phyloP scores from a whole-genome alignment of 2,329 filamentous ascomycete genomes.

The Dactylonectria macrodidyma region DNA sequence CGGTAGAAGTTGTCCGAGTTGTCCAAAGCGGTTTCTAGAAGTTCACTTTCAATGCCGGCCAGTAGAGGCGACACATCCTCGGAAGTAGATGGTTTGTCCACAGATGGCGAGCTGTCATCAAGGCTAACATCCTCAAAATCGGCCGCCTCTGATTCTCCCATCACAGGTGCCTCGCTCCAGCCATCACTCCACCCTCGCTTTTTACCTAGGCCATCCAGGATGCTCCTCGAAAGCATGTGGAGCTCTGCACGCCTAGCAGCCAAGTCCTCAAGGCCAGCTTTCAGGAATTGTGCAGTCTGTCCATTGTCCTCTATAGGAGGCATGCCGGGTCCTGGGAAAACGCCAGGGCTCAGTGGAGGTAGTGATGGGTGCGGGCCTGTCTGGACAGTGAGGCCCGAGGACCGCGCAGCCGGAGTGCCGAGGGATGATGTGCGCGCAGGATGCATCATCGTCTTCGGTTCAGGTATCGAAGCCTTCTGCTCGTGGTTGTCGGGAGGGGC shows the following conservation, averaged over 20 bases:
- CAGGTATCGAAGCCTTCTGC: conserved; percentile 73
- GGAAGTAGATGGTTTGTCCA: conserved; percentile 32
- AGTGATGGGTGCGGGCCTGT: conserved; percentile 54
- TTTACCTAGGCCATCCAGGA: conserved; percentile 82
- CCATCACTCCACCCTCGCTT: conserved; percentile 82
- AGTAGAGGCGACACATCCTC: conserved; percentile 44
- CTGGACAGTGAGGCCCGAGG: conserved; percentile 70
- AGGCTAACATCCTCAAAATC: conserved; percentile 73
- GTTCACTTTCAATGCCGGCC: conserved; percentile 59
- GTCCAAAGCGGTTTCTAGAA: conserved; percentile 73
- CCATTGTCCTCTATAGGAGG: conserved; percentile 59
- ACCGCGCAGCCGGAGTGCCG: conserved; percentile 62
- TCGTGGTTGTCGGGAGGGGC: conserved; percentile 65
- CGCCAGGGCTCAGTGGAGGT: conserved; percentile 64
- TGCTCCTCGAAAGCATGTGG: conserved; percentile 82
- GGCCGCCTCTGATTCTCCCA: conserved; percentile 60
- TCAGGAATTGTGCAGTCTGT: conserved; percentile 65
- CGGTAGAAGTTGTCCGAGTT: conserved; percentile 76
- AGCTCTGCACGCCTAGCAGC: conserved; percentile 88
- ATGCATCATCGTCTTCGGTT: conserved; percentile 80
- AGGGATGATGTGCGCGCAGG: conserved; percentile 77
- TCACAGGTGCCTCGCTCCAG: conserved; percentile 74
- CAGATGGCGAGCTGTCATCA: conserved; percentile 55
- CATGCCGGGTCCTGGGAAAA: conserved; percentile 66
- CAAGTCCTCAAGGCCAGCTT: conserved; percentile 82